A percentile compares a stretch with the other conserved stretches of the same genome.
Conservation (phyloP, 768 basidiomycete genomes). For the Hebeloma cylindrosporum region DNA sequence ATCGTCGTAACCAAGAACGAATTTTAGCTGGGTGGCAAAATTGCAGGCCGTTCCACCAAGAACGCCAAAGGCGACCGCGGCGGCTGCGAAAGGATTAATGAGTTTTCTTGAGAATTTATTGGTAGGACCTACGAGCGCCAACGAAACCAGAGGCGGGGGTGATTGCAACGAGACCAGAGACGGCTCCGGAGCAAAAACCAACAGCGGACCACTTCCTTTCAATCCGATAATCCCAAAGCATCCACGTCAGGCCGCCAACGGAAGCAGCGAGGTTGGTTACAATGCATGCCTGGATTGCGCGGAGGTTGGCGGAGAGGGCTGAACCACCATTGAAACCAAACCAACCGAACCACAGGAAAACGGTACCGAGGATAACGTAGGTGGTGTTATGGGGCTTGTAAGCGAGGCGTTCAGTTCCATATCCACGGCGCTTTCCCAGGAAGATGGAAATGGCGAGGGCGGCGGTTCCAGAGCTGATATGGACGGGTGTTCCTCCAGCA, state of each 20-base stretch:
- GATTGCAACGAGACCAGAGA: conserved; percentile 88
- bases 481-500: conserved; percentile 95
- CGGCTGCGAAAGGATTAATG: too few relatives aligned
- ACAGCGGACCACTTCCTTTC: conserved; percentile 93
- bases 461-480: conserved; percentile 91
- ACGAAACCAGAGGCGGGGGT: too few relatives aligned
- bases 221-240: conserved; percentile 92
- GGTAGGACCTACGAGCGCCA: too few relatives aligned
- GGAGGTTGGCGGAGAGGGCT: conserved; percentile 84
- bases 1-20: conserved; percentile 73
- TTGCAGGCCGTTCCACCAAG: conserved; percentile 85
- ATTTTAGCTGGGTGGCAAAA: conserved; percentile 95
- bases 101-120: too few relatives aligned
- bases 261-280: conserved; percentile 91
- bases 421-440: conserved; percentile 88
- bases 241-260: conserved; percentile 90
- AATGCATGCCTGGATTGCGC: conserved; percentile 86
- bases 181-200: conserved; percentile 95
- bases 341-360: conserved; percentile 95
- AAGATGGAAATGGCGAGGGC: conserved; percentile 90
- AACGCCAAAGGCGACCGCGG: conserved; percentile 83
- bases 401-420: conserved; percentile 85
- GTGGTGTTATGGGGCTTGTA: conserved; percentile 95
- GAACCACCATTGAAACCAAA: conserved; percentile 95
- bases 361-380: conserved; percentile 91